Evolutionary conservation across 78 protist species (phyloP).

Genomic region (Dictyostelium discoideum): dicty_2.7 NC_007088.5:6458001-6458500

Average conservation of each 20-base stretch:
- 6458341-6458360: constrained; percentile 8
- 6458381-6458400: not conserved
- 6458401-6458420: not conserved
- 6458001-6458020: not conserved
- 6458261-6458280: not conserved
- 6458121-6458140: not conserved
- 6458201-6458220: not conserved
- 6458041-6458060: constrained; percentile 9
- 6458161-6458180: not conserved
- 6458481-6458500: not conserved
- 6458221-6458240: constrained; percentile 1
- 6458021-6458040: constrained; percentile 2
- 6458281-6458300: not conserved
- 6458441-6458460: not conserved
- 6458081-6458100: not conserved
- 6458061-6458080: not conserved
- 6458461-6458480: constrained; percentile 12
- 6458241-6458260: not conserved
- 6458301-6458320: constrained; percentile 6
- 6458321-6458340: not conserved
- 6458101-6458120: not conserved
- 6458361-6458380: constrained; percentile 3
- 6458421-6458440: constrained; percentile 17
- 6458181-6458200: not conserved
- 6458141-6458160: not conserved